Base-by-base conservation (phyloP, 1,284 basidiomycete genomes). In the Grifola frondosa region DNA sequence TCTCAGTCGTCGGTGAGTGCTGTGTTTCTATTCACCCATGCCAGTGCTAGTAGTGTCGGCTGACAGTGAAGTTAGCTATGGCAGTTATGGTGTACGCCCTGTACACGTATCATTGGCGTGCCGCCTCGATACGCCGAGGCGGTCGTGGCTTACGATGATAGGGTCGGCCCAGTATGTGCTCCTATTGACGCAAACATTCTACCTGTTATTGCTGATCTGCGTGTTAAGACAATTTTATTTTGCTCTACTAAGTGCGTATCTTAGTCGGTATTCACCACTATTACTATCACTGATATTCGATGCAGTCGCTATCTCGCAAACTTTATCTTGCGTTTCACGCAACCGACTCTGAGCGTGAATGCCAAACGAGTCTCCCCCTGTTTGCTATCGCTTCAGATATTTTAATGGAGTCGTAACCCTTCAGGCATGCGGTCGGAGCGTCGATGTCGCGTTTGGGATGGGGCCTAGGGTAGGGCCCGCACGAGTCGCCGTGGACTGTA, bases 61-160 rank as follows among this genome's bases (percentile, higher is more conserved):
- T n/a, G n/a, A n/a, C n/a, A n/a, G n/a, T n/a, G n/a, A n/a, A n/a
- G n/a, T 1, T 20, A 96, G 95, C 96, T 30, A 91, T 97, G 83
- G 90, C 83, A 11, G 93, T 97, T 54, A 98, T 98, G 96, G 65
- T 93, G 23, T 98, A 97, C 65, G 96, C 97, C 1, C 71, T 99
- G 15, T 88, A 89, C 55, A 93, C 93, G 31, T 98, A 95, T 66
- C 95, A 98, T 67, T 95, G 94, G 91, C 84, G 96, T 57, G 97
- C 96, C 12, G 78, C 82, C 22, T 92, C 94, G 17, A 99, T 99
- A 62, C 83, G 95, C 38, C 79, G 84, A 45, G 88, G 95, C 34
- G 92, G 94, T 11, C 82, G 89, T 40, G 96, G 94, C 96, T 2
- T 99, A 99, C 67, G 97, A 99, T 60, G 96, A 99, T 71, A 81